phyloP scores from a whole-genome alignment of 2,329 filamentous ascomycete genomes.

The Trichoderma sp. region DNA sequence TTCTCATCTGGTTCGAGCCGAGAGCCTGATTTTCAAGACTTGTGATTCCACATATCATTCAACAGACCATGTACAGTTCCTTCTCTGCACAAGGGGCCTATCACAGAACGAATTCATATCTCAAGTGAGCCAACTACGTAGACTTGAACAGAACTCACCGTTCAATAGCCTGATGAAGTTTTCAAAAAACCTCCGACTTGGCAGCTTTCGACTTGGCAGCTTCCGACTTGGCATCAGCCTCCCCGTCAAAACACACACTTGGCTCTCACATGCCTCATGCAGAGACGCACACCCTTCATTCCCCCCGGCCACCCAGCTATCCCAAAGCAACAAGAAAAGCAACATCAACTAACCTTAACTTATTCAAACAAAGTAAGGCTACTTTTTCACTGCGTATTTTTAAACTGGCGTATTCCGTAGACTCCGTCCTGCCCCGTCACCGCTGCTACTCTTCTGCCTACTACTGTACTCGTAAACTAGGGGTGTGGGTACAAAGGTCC shows the following conservation, averaged over 20 bases:
- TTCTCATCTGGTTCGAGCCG: neutral
- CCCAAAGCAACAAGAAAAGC: neutral
- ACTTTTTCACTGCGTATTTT: neutral
- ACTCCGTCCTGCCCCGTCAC: neutral
- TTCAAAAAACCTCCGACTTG: constrained; percentile 3
- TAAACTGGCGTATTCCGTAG: neutral
- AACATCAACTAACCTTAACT: constrained; percentile 3
- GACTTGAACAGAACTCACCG: neutral
- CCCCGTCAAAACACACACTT: neutral
- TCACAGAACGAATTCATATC: neutral
- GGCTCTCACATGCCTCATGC: neutral
- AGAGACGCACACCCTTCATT: neutral
- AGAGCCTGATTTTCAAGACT: neutral
- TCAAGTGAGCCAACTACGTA: neutral
- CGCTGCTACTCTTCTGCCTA: neutral
- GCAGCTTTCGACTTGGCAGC: neutral
- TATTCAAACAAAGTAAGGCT: neutral
- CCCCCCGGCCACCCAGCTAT: neutral
- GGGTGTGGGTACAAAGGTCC: neutral
- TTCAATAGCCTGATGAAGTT: neutral
- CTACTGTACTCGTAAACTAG: neutral
- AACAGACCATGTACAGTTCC: neutral
- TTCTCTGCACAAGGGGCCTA: neutral
- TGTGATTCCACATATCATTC: neutral
- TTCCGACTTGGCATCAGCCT: constrained; percentile 4